These are phyloP conservation scores for Rubroboletus pulcherrimus DNA, from an alignment of 768 basidiomycete genomes.

Conservation along the genomic window DNA sequence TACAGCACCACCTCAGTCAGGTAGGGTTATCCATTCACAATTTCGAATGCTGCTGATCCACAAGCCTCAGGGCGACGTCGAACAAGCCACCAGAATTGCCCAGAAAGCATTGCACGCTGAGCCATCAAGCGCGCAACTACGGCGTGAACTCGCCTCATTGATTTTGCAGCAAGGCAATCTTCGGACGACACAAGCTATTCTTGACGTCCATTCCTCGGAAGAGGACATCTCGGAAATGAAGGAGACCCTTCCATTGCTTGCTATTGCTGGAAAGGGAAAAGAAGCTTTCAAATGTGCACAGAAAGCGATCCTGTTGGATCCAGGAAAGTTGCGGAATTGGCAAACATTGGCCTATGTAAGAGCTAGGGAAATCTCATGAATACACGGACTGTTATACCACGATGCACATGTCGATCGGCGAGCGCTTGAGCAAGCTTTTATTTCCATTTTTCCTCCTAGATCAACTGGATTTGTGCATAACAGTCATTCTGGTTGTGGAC, in stretches of 20 bases:
- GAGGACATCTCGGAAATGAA: slow-evolving; percentile 37
- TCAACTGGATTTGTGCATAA: background rate
- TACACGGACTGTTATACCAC: slow-evolving; percentile 3
- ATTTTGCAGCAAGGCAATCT: slow-evolving; percentile 46
- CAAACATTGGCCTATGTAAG: slow-evolving; percentile 54
- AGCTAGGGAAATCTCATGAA: slow-evolving; percentile 25
- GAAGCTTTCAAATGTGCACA: slow-evolving; percentile 49
- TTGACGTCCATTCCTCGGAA: slow-evolving; percentile 31
- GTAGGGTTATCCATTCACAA: slow-evolving; percentile 35
- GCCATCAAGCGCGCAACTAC: slow-evolving; percentile 47
- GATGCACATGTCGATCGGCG: background rate
- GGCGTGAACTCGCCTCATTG: slow-evolving; percentile 54
- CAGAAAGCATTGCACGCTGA: slow-evolving; percentile 57
- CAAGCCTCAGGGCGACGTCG: slow-evolving; percentile 41
- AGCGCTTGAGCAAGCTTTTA: background rate
- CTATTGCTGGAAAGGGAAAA: slow-evolving; percentile 38
- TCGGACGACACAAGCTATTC: slow-evolving; percentile 44
- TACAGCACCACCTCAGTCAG: slow-evolving; percentile 70
- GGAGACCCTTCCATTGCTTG: slow-evolving; percentile 46
- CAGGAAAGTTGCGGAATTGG: slow-evolving; percentile 52
- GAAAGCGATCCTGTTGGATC: slow-evolving; percentile 55
- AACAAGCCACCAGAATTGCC: slow-evolving; percentile 47
- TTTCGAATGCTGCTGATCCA: background rate
- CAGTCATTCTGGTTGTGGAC: background rate
- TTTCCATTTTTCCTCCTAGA: background rate